Evolutionary conservation across 2,329 filamentous ascomycete species (phyloP), one percentile per base, ranked within the genome.

Genomic region (Fusarium tupiense): DNA sequence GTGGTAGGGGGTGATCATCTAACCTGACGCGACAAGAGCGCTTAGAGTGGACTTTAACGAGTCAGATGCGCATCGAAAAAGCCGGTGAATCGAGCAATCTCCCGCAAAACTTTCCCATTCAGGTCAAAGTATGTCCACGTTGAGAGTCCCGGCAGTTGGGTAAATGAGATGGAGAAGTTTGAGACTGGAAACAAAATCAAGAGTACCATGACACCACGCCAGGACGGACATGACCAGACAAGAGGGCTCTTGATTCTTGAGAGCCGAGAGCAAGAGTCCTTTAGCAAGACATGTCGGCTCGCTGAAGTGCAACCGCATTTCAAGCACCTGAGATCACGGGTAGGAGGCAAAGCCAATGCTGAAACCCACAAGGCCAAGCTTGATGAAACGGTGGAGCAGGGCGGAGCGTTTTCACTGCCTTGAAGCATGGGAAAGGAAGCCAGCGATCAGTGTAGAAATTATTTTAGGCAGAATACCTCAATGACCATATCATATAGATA

Each of bases 41-140:
- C 78, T 79, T 79, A 79, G 69, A 75, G 59, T 69, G 71, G 70
- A 67, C 77, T 68, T 44, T 64, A 47, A 61, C 59, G 63, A 72
- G 70, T 65, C 65, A 64, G 61, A 64, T 67, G 20, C 47, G 38
- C 54, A 44, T 72, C 44, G 38, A 43, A 63, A 66, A 56, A 47
- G 40, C 24, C 63, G 38, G 31, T 65, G 67, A 58, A 52, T 66
- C 56, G 67, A 67, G 60, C 65, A 64, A 49, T 54, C 46, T 61
- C 58, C 62, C 74, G 74, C 72, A 72, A 69, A 47, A 46, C 46
- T 50, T 73, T 69, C 74, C 66, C 47, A 43, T 73, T 68, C 69
- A 53, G 74, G 69, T 31, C 40, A 66, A 71, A 61, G 64, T 53
- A 26, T 54, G 64, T 47, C 38, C 61, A 49, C 62, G 50, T 57